Conservation (phyloP, 768 basidiomycete species). For the Solioccasus polychromus region DNA sequence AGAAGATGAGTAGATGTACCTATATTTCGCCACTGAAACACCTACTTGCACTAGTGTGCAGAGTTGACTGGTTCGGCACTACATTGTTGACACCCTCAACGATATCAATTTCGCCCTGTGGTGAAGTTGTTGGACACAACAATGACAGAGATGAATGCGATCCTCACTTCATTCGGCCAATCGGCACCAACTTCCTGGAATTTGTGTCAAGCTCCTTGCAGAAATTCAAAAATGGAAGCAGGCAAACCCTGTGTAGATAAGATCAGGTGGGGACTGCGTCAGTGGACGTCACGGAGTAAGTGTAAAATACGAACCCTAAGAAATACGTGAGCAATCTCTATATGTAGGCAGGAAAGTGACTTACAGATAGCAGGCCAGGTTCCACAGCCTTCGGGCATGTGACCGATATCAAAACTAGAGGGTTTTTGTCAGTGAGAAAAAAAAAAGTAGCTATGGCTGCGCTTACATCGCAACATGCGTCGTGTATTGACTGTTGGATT, state of each 20-base stretch:
- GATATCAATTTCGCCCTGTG: slow-evolving; percentile 33
- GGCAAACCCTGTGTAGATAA: slow-evolving; percentile 23
- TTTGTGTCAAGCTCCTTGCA: neutral
- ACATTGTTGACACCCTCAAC: slow-evolving; percentile 32
- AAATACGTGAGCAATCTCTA: neutral
- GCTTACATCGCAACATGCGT: neutral
- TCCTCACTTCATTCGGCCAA: slow-evolving; percentile 25
- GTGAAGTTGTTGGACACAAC: neutral
- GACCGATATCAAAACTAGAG: slow-evolving; percentile 32
- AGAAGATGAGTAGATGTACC: neutral
- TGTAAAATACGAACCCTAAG: slow-evolving; percentile 25
- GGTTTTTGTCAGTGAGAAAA: neutral
- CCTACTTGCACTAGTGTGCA: slow-evolving; percentile 28
- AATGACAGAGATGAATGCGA: neutral
- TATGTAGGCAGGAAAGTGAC: slow-evolving; percentile 2
- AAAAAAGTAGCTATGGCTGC: neutral
- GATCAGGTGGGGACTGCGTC: neutral
- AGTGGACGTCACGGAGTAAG: neutral
- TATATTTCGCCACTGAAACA: neutral
- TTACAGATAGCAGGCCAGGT: slow-evolving; percentile 38
- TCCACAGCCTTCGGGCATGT: slow-evolving; percentile 40
- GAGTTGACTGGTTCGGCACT: slow-evolving; percentile 28
- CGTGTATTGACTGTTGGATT: neutral
- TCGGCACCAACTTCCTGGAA: slow-evolving; percentile 24
- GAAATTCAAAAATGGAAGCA: neutral